Conservation (phyloP, 192 early-diverging fungal species). For the Chytriomyces sp. region DNA sequence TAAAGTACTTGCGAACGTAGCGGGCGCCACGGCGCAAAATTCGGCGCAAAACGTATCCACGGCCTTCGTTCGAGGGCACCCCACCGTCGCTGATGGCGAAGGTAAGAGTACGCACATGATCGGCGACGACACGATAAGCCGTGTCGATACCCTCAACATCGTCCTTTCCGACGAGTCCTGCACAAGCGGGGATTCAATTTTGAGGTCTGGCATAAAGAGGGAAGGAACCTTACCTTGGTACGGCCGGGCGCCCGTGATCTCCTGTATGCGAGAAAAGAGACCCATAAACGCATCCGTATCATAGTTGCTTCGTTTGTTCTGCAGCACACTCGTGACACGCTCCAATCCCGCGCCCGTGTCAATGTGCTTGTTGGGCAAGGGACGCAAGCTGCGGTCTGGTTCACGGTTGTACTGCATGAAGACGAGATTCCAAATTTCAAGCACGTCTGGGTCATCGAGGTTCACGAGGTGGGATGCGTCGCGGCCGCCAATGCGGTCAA, state of each 20-base stretch:
- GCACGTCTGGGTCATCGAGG: slow-evolving; percentile 94
- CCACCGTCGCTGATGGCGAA: slow-evolving; percentile 97
- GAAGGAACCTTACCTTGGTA: slow-evolving; percentile 87
- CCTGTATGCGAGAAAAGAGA: slow-evolving; percentile 80
- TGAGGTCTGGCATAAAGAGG: background rate
- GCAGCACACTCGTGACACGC: slow-evolving; percentile 91
- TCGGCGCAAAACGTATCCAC: slow-evolving; percentile 96
- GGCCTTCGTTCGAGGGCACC: slow-evolving; percentile 95
- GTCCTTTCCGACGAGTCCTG: slow-evolving; percentile 70
- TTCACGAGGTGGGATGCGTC: slow-evolving; percentile 89
- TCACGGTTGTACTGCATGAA: slow-evolving; percentile 99
- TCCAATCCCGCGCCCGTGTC: slow-evolving; percentile 98
- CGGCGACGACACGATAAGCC: slow-evolving; percentile 97
- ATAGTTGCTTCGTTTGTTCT: slow-evolving; percentile 95
- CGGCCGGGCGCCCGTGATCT: slow-evolving; percentile 78
- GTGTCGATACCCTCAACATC: slow-evolving; percentile 95
- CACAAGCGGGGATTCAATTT: background rate
- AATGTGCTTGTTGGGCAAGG: slow-evolving; percentile 94
- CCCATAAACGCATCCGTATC: slow-evolving; percentile 93
- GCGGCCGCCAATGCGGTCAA: slow-evolving; percentile 93
- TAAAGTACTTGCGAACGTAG: slow-evolving; percentile 91
- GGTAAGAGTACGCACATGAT: slow-evolving; percentile 94
- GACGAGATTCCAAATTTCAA: slow-evolving; percentile 99
- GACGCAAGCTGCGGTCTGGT: slow-evolving; percentile 78
- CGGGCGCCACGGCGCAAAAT: slow-evolving; percentile 93